Evolutionary conservation across 768 basidiomycete genomes (phyloP).

Genomic region (Dioszegia hungarica): DNA sequence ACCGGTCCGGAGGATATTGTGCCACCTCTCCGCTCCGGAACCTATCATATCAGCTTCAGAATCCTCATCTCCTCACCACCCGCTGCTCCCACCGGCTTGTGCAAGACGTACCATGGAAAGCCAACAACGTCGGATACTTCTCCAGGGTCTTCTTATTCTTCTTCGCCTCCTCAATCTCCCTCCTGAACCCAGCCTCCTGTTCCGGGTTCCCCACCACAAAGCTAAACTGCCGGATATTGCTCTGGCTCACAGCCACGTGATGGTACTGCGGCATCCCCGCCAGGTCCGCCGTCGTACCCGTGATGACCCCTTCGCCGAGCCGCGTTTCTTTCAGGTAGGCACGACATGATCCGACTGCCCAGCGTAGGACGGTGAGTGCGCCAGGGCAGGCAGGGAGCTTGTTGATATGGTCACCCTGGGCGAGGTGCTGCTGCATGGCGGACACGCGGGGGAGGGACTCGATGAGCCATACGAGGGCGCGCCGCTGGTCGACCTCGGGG

Average conservation of each 20-base stretch:
- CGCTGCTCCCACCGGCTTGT: too few species aligned
- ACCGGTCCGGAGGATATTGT: slow-evolving; percentile 32
- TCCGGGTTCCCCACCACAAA: slow-evolving; percentile 33
- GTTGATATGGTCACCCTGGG: slow-evolving; percentile 9
- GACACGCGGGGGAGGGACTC: slow-evolving; percentile 24
- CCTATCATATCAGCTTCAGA: slow-evolving; percentile 14
- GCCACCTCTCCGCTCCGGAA: slow-evolving; percentile 23
- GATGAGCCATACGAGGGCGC: slow-evolving; percentile 26
- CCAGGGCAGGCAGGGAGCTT: slow-evolving; percentile 9
- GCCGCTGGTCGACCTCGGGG: slow-evolving; percentile 3
- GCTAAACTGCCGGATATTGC: slow-evolving; percentile 20
- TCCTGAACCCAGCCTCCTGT: slow-evolving; percentile 24
- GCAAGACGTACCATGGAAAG: slow-evolving; percentile 21
- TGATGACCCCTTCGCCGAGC: slow-evolving; percentile 22
- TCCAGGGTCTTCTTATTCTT: neutral
- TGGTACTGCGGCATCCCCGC: too few species aligned
- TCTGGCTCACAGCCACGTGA: neutral
- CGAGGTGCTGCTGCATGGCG: slow-evolving; percentile 14
- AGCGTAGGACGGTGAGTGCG: slow-evolving; percentile 23
- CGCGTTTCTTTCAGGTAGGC: slow-evolving; percentile 29
- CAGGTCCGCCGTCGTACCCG: neutral
- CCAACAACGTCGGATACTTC: slow-evolving; percentile 25
- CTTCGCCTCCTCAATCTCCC: slow-evolving; percentile 21
- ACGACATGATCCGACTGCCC: slow-evolving; percentile 31
- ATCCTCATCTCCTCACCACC: too few species aligned